Evolutionary conservation across 352 stramenopile species (phyloP).

Genomic region (Globisporangium recalcitrans): DNA sequence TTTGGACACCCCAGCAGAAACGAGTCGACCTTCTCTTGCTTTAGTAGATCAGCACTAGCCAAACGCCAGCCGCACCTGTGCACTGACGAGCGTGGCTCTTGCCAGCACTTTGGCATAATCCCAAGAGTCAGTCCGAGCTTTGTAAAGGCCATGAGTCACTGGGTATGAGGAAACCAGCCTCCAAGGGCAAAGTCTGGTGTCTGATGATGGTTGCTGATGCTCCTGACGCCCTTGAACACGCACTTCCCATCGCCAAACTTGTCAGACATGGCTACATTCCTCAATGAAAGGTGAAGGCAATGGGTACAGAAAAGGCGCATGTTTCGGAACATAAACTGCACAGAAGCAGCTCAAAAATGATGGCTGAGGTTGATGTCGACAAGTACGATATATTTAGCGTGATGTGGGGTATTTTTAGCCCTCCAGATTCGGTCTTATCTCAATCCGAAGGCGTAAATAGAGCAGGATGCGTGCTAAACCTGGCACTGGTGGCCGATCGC

Average conservation of each 20-base stretch:
- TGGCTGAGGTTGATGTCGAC: background rate
- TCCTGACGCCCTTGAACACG: background rate
- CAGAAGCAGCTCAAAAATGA: background rate
- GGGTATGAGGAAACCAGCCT: background rate
- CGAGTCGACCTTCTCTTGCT: background rate
- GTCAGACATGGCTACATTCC: constrained; percentile 2
- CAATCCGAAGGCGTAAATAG: background rate
- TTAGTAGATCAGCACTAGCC: background rate
- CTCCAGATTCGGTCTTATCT: background rate
- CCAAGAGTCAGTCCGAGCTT: background rate
- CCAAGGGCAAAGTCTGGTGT: background rate
- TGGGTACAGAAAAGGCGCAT: background rate
- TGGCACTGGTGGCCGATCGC: background rate
- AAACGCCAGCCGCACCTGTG: background rate
- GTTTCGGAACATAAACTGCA: background rate
- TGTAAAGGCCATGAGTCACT: background rate
- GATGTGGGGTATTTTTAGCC: background rate
- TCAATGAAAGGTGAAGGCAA: background rate
- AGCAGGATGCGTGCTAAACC: background rate
- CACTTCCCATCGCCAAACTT: background rate
- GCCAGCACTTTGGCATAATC: background rate
- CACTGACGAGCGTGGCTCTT: background rate
- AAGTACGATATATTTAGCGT: background rate
- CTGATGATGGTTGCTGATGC: background rate
- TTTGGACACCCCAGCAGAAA: background rate